Conservation (phyloP, 352 stramenopile genomes). For the Peronospora farinosa region DNA sequence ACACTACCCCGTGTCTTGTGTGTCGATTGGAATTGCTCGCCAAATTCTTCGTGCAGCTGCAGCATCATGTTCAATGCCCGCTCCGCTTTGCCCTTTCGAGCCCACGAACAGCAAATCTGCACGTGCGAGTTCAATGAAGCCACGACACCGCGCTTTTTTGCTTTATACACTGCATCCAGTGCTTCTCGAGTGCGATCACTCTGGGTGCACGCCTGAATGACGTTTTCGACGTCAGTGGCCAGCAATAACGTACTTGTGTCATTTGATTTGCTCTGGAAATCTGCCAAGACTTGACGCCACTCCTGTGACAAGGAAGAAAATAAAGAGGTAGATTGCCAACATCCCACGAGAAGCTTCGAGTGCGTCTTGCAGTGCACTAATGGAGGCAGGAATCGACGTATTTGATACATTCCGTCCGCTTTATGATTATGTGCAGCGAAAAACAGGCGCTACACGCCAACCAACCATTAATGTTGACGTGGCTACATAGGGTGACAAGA, state of each 20-base stretch:
- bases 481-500: conserved; percentile 13
- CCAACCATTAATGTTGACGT: not conserved
- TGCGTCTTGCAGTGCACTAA: not conserved
- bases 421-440: not conserved
- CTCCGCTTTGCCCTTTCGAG: conserved; percentile 44
- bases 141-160: conserved; percentile 34
- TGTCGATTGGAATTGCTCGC: conserved; percentile 12
- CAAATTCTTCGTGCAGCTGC: conserved; percentile 23
- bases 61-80: conserved; percentile 36
- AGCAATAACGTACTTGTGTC: conserved; percentile 12
- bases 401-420: not conserved
- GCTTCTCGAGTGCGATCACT: conserved; percentile 51
- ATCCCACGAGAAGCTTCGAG: conserved; percentile 1
- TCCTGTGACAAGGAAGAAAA: conserved; percentile 10
- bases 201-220: conserved; percentile 38
- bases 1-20: conserved; percentile 12
- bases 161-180: conserved; percentile 34
- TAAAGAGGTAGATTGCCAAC: conserved; percentile 5
- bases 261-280: conserved; percentile 38
- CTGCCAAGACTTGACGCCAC: conserved; percentile 41
- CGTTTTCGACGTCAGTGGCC: conserved; percentile 21
- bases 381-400: conserved; percentile 8
- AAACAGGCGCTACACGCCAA: not conserved
- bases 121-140: conserved; percentile 33
- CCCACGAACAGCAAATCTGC: conserved; percentile 42